A percentile compares a stretch with the other conserved stretches of the same genome.
Conservation (phyloP, 2,329 filamentous ascomycete genomes). For the Trichophyton schoenleinii region DNA sequence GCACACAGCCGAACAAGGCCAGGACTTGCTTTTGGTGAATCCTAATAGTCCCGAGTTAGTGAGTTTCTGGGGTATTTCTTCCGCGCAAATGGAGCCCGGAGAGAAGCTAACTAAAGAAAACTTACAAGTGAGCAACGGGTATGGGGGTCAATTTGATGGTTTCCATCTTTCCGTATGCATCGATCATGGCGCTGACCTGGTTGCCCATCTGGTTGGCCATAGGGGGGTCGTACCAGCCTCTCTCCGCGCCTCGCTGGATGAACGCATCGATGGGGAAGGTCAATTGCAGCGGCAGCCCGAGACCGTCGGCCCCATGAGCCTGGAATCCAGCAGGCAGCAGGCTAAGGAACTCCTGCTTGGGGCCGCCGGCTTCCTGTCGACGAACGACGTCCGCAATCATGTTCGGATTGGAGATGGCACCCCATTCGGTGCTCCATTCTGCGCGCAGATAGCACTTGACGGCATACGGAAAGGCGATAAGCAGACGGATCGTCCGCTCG, state of each 20-base stretch:
- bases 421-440: conserved; percentile 40
- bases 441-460: conserved; percentile 53
- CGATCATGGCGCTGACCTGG: conserved; percentile 44
- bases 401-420: not conserved
- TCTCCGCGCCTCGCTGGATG: conserved; percentile 43
- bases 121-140: conserved; percentile 47
- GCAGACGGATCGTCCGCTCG: conserved; percentile 46
- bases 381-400: not conserved
- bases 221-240: conserved; percentile 49
- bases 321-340: conserved; percentile 40
- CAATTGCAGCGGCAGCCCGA: conserved; percentile 49
- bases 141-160: conserved; percentile 53
- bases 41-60: conserved; percentile 18
- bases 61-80: not conserved
- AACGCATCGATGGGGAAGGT: conserved; percentile 49
- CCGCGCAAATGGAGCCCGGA: too few species aligned
- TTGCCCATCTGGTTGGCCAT: conserved; percentile 46
- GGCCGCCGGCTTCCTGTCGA: conserved; percentile 18
- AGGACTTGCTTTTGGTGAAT: conserved; percentile 55
- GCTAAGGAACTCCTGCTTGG: conserved; percentile 39
- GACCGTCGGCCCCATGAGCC: conserved; percentile 46
- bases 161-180: conserved; percentile 52
- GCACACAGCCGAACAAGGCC: conserved; percentile 46
- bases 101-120: not conserved
- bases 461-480: conserved; percentile 51